phyloP scores from a whole-genome alignment of 2,329 filamentous ascomycete genomes.

The Fusarium sp. region DNA sequence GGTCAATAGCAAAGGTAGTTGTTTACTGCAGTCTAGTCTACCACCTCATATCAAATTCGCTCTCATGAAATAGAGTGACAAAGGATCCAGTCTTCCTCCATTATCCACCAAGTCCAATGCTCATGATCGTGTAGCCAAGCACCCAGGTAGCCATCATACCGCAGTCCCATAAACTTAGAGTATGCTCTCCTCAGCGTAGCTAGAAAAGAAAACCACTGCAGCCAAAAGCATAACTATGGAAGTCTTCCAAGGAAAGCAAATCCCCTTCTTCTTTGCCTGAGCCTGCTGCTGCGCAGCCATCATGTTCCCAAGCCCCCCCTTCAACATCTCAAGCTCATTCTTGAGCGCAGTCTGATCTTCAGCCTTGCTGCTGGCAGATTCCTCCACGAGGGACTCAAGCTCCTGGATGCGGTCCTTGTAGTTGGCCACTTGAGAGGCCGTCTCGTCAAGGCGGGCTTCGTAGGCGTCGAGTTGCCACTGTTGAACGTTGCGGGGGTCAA shows the following conservation, averaged over 20 bases:
- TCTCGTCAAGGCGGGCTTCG: not conserved
- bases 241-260: not conserved
- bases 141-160: not conserved
- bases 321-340: not conserved
- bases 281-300: not conserved
- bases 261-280: not conserved
- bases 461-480: slow-evolving; percentile 2
- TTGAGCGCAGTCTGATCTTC: not conserved
- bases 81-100: not conserved
- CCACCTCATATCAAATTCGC: not conserved
- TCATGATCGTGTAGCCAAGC: not conserved
- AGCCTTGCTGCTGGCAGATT: not conserved
- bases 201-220: not conserved
- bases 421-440: not conserved
- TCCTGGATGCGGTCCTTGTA: not conserved
- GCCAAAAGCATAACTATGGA: not conserved
- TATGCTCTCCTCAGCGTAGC: not conserved
- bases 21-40: not conserved
- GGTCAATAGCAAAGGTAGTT: not conserved
- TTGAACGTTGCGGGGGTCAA: not conserved
- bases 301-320: not conserved
- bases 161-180: not conserved
- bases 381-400: not conserved
- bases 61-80: not conserved
- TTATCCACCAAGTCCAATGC: not conserved